Evolutionary conservation across 2,329 filamentous ascomycete genomes (phyloP).

Genomic region (Alternaria sp.): DNA sequence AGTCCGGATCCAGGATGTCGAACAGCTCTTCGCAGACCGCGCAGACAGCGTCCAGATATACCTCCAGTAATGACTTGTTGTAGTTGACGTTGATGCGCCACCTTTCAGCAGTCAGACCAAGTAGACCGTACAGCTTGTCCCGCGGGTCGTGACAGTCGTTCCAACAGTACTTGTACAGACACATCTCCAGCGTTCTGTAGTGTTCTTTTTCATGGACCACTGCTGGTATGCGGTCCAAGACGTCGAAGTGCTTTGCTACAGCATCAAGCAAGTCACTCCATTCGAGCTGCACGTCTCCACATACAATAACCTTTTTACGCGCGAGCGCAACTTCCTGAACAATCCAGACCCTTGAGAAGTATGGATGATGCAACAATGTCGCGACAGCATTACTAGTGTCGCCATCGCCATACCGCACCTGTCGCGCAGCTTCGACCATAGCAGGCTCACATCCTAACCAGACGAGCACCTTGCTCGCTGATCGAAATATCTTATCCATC

Average conservation of each 20-base stretch:
- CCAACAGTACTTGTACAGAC: not conserved
- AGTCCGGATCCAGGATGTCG: too few relatives aligned
- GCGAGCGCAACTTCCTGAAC: too few relatives aligned
- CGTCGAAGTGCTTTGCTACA: too few relatives aligned
- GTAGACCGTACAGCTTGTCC: not conserved
- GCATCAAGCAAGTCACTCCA: not conserved
- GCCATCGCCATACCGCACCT: not conserved
- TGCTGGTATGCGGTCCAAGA: too few relatives aligned
- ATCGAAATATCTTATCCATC: not conserved
- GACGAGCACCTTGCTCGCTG: not conserved
- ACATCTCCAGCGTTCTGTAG: not conserved
- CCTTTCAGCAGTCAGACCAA: not conserved
- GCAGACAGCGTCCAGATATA: too few relatives aligned
- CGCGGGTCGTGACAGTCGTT: not conserved
- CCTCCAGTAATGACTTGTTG: too few relatives aligned
- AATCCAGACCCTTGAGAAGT: not conserved
- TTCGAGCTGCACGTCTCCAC: not conserved
- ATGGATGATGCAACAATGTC: not conserved
- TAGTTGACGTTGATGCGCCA: too few relatives aligned
- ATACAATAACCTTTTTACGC: too few relatives aligned
- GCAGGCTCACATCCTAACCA: not conserved
- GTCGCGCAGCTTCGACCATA: not conserved
- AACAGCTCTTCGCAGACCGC: too few relatives aligned
- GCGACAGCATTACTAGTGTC: not conserved
- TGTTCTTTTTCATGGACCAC: too few relatives aligned